phyloP scores from a whole-genome alignment of 768 basidiomycete genomes.

The Hebeloma cylindrosporum region DNA sequence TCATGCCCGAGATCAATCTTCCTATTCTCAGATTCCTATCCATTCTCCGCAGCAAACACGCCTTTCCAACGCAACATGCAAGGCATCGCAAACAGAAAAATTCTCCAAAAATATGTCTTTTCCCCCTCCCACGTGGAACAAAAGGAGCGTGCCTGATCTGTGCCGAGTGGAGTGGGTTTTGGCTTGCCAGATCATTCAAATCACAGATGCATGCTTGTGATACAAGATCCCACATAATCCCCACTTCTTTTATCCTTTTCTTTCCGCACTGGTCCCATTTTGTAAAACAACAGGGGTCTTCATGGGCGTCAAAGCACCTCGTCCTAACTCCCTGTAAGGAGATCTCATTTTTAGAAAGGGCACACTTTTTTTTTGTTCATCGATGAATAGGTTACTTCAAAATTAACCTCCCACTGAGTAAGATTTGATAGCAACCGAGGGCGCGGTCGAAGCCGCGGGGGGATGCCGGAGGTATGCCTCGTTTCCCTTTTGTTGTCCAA shows the following conservation, averaged over 20 bases:
- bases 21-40: not conserved
- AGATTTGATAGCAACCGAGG: too few species aligned
- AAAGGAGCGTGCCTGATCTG: constrained; percentile 22
- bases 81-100: too few species aligned
- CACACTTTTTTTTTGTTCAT: constrained; percentile 2
- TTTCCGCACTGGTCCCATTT: not conserved
- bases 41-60: not conserved
- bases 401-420: constrained; percentile 15
- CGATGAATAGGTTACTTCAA: constrained; percentile 19
- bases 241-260: constrained; percentile 14
- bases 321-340: too few species aligned
- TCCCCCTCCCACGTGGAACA: constrained; percentile 10
- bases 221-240: constrained; percentile 20
- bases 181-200: constrained; percentile 23
- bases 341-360: too few species aligned
- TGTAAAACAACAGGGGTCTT: too few species aligned
- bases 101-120: not conserved
- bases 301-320: too few species aligned
- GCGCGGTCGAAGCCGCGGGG: too few species aligned
- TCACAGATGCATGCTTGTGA: constrained; percentile 19
- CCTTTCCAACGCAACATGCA: too few species aligned
- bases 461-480: too few species aligned
- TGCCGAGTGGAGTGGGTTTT: constrained; percentile 14
- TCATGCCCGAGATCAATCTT: constrained; percentile 4
- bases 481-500: too few species aligned